Conservation (phyloP, 163 green algal genomes). For the Chlamydomonas reinhardtii region DNA sequence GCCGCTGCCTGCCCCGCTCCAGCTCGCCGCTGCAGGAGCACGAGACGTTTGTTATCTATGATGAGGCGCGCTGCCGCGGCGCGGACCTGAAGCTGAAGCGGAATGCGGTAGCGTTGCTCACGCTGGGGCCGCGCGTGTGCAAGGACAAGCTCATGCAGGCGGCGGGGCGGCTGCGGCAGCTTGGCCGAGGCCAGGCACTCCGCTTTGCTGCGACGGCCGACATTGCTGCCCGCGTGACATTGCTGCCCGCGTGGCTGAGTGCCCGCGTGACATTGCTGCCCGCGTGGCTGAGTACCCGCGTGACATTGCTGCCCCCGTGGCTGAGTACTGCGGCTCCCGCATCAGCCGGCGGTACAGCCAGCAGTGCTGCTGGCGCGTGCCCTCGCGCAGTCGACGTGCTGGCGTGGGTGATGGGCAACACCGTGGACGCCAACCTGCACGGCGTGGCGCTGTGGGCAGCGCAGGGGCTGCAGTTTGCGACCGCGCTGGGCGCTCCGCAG, state of each 20-base stretch:
- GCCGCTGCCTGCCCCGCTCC: conserved; percentile 46
- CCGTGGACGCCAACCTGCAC: conserved; percentile 57
- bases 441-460: conserved; percentile 58
- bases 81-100: conserved; percentile 68
- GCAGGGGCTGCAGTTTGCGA: conserved; percentile 66
- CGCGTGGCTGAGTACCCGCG: too few species aligned
- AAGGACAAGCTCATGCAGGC: conserved; percentile 77
- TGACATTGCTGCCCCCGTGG: too few species aligned
- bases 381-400: conserved; percentile 50
- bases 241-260: too few species aligned
- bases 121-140: conserved; percentile 60
- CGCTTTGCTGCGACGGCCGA: conserved; percentile 58
- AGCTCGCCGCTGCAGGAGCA: conserved; percentile 58
- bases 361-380: not conserved
- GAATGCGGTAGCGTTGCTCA: conserved; percentile 67
- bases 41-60: conserved; percentile 64
- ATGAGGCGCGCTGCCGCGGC: conserved; percentile 71
- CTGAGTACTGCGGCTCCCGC: too few species aligned
- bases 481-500: conserved; percentile 36
- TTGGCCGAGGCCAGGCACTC: conserved; percentile 69
- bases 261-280: conserved; percentile 63
- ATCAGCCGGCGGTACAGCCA: not conserved
- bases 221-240: conserved; percentile 61
- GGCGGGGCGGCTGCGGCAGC: conserved; percentile 57
- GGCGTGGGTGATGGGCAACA: conserved; percentile 74